phyloP scores from a whole-genome alignment of 306 rosid genomes.

The Prunus fruticosa region DNA sequence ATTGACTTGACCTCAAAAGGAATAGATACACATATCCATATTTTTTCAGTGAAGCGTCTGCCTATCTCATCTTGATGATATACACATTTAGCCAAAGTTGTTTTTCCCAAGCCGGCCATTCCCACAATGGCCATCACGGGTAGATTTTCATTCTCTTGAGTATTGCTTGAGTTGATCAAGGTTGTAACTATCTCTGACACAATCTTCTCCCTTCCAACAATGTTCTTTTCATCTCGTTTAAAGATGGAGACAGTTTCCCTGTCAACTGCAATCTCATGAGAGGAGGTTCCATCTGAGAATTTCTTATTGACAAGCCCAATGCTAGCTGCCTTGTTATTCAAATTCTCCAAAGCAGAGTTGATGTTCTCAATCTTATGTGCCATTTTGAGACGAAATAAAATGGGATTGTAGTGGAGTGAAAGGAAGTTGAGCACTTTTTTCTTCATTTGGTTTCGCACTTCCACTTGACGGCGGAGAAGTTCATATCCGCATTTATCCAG shows the following conservation, averaged over 20 bases:
- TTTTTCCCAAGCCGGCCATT: conserved; percentile 23
- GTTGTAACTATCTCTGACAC: neutral
- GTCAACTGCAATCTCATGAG: neutral
- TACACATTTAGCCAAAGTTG: neutral
- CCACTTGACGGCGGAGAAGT: conserved; percentile 3
- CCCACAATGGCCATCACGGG: conserved; percentile 20
- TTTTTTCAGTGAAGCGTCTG: neutral
- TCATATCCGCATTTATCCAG: conserved; percentile 9
- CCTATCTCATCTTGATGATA: conserved; percentile 1
- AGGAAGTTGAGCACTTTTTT: neutral
- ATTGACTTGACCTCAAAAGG: conserved; percentile 13
- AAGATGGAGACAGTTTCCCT: neutral
- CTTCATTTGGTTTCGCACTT: neutral
- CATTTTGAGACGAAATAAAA: conserved; percentile 5
- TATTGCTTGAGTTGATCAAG: neutral
- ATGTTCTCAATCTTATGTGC: neutral
- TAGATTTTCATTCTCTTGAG: neutral
- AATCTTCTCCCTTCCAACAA: neutral
- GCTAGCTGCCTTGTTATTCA: neutral
- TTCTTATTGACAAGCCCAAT: conserved; percentile 2
- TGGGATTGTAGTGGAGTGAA: neutral
- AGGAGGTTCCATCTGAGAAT: neutral
- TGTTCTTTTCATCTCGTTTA: neutral
- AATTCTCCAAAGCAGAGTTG: neutral
- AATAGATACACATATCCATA: conserved; percentile 25